These are phyloP conservation scores for Spathaspora sp. DNA, from an alignment of 805 yeast species.

Conservation along the genomic window DNA sequence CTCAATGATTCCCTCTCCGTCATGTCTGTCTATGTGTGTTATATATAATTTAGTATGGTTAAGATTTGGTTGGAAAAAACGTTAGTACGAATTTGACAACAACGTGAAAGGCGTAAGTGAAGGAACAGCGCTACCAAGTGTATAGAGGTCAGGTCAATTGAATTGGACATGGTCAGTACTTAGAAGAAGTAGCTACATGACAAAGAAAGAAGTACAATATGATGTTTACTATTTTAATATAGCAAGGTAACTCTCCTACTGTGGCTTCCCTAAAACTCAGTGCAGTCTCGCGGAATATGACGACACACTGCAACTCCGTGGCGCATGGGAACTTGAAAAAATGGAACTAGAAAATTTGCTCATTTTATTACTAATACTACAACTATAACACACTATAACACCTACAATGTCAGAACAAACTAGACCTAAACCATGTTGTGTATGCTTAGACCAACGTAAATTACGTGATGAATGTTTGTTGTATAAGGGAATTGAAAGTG, in stretches of 20 bases:
- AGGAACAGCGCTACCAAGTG: too few species aligned
- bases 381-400: not conserved
- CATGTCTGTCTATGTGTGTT: not conserved
- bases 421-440: conserved; percentile 96
- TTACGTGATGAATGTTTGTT: conserved; percentile 84
- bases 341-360: not conserved
- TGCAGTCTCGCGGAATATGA: not conserved
- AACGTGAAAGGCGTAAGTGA: too few species aligned
- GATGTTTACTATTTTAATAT: too few species aligned
- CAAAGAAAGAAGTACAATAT: too few species aligned
- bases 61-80: too few species aligned
- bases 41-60: too few species aligned
- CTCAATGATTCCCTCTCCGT: conserved; percentile 1
- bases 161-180: too few species aligned
- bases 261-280: too few species aligned
- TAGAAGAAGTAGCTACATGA: too few species aligned
- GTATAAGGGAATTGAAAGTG: conserved; percentile 77
- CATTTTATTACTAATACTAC: not conserved
- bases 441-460: conserved; percentile 80
- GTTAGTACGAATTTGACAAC: too few species aligned
- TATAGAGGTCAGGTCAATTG: too few species aligned
- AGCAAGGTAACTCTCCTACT: too few species aligned
- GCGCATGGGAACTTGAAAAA: not conserved
- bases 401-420: conserved; percentile 14
- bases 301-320: not conserved